Evolutionary conservation across 306 rosid species (phyloP), one percentile per base, ranked within the genome.

Genomic region (Carpinus fangiana): DNA sequence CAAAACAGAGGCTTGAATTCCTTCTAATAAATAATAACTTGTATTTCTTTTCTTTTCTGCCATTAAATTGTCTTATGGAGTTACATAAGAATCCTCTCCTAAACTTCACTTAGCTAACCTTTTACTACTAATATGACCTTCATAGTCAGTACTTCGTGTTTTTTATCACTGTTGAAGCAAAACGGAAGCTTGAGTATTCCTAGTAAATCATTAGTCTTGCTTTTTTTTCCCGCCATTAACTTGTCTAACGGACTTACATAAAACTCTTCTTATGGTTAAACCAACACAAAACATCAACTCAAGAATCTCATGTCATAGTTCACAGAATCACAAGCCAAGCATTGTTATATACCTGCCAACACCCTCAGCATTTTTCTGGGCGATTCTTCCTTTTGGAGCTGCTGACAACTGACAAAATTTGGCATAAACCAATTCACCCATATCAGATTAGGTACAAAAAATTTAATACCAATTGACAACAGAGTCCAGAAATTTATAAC

Each of bases 321-420:
- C 2, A 34, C 45, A 64, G 46, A 31, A 61, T 41, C n/a, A 14
- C 51, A 66, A 67, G 51, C 26, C 72, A 67, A 38, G 51, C 51
- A 67, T 26, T 31, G 74, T 66, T 61, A 50, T 23, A 76, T 89
- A 96, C 99, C 98, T 96, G 90, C 93, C 28, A 36, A 75, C 97
- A 74, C 84, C 89, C 88, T 79, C 96, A 21, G 98, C 70, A 74
- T 78, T 93, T 89, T 87, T 96, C 55, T 88, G 59, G 14, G 81
- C 89, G 65, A 93, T 85, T 88, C 89, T 91, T 83, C 98, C 99
- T 86, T 91, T 96, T 17, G 99, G 99, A 84, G 97, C 99, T 34
- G 91, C 84, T 82, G 99, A 93, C 75, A 96, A 81, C 99, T 96
- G 90, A 71, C 76, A 72, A 60, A 54, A 74, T 74, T 76, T 82